These are phyloP conservation scores for Penicillium dipodomyicola DNA, from an alignment of 495 filamentous ascomycete species.

Conservation along the genomic window DNA sequence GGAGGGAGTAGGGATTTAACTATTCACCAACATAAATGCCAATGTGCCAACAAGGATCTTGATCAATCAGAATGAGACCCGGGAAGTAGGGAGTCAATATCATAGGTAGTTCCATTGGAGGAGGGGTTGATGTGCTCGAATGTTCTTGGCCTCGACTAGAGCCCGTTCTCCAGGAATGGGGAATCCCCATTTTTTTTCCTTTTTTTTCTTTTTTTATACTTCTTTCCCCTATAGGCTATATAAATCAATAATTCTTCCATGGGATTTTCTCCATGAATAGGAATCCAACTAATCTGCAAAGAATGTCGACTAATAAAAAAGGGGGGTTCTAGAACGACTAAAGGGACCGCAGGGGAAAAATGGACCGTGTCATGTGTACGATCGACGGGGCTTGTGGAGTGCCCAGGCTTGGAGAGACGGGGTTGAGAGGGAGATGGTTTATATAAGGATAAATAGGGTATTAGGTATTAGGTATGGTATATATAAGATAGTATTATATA, in stretches of 20 bases:
- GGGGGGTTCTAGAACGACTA: slow-evolving; percentile 33
- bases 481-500: too few species aligned
- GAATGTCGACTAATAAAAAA: slow-evolving; percentile 14
- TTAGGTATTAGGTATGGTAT: too few species aligned
- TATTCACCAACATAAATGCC: not conserved
- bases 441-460: not conserved
- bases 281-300: slow-evolving; percentile 22
- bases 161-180: slow-evolving; percentile 1
- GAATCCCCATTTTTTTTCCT: not conserved
- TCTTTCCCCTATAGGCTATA: slow-evolving; percentile 2
- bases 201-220: too few species aligned
- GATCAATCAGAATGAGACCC: slow-evolving; percentile 9
- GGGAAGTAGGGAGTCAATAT: slow-evolving; percentile 8
- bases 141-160: slow-evolving; percentile 16
- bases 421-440: slow-evolving; percentile 2
- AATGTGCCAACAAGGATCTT: slow-evolving; percentile 1
- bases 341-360: slow-evolving; percentile 30
- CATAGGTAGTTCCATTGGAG: not conserved
- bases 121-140: slow-evolving; percentile 10
- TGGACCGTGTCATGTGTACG: slow-evolving; percentile 43
- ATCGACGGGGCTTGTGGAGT: slow-evolving; percentile 32
- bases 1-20: not conserved
- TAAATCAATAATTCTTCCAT: slow-evolving; percentile 20
- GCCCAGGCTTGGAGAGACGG: slow-evolving; percentile 6
- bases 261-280: slow-evolving; percentile 34